Evolutionary conservation across 2,329 filamentous ascomycete genomes (phyloP).

Genomic region (Trematosphaeria pertusa): DNA sequence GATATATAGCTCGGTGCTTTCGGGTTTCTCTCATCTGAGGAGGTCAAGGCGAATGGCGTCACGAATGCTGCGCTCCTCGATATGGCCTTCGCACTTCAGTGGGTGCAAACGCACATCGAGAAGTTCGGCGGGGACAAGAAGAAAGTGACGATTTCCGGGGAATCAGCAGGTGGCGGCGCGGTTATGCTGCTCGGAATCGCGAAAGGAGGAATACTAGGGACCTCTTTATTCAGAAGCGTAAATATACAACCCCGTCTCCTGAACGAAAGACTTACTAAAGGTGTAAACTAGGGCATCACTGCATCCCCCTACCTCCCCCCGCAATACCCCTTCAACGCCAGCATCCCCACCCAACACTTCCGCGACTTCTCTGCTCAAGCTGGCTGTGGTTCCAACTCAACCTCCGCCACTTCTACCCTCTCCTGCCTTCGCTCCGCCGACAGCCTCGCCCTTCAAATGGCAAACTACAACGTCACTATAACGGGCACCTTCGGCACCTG

Average conservation of each 20-base stretch:
- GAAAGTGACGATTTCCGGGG: slow-evolving; percentile 43
- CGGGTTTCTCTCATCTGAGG: slow-evolving; percentile 49
- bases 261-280: background rate
- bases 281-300: slow-evolving; percentile 30
- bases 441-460: slow-evolving; percentile 45
- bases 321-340: slow-evolving; percentile 58
- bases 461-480: slow-evolving; percentile 43
- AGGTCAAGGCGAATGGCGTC: slow-evolving; percentile 44
- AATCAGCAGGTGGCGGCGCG: slow-evolving; percentile 47
- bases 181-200: slow-evolving; percentile 48
- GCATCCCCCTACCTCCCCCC: slow-evolving; percentile 61
- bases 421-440: slow-evolving; percentile 49
- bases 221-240: slow-evolving; percentile 44
- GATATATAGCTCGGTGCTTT: slow-evolving; percentile 51
- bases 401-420: slow-evolving; percentile 40
- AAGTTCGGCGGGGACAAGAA: slow-evolving; percentile 28
- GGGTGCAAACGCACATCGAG: slow-evolving; percentile 57
- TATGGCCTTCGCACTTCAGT: slow-evolving; percentile 58
- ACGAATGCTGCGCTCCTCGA: slow-evolving; percentile 54
- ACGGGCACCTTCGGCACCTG: slow-evolving; percentile 49
- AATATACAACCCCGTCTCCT: slow-evolving; percentile 4
- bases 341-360: slow-evolving; percentile 54
- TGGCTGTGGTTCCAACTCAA: no score
- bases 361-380: slow-evolving; percentile 48
- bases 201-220: slow-evolving; percentile 34